A percentile compares a stretch with the other conserved stretches of the same genome.
Conservation (phyloP, 805 yeast species). For the Cephaloascus fragrans region DNA sequence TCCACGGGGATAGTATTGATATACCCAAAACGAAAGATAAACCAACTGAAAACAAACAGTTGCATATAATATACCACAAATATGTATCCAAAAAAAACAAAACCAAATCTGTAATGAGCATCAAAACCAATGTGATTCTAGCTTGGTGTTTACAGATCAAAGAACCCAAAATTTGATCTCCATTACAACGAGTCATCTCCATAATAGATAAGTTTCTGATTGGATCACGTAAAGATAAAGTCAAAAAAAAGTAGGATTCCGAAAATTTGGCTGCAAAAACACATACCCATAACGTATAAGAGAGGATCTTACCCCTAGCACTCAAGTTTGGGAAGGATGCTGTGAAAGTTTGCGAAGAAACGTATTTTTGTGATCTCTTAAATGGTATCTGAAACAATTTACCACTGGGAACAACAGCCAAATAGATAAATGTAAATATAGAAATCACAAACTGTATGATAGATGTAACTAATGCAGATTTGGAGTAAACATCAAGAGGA, state of each 20-base stretch:
- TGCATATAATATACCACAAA: constrained; percentile 50
- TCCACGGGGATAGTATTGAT: constrained; percentile 50
- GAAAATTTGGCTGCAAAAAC: constrained; percentile 39
- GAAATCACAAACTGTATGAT: constrained; percentile 33
- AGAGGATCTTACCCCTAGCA: constrained; percentile 26
- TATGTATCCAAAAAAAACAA: constrained; percentile 46
- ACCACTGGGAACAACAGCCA: constrained; percentile 29
- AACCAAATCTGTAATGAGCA: constrained; percentile 34
- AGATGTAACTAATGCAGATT: constrained; percentile 25
- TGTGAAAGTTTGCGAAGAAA: constrained; percentile 29
- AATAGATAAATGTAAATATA: constrained; percentile 28
- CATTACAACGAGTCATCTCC: constrained; percentile 31
- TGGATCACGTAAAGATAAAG: constrained; percentile 43
- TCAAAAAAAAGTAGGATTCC: constrained; percentile 45
- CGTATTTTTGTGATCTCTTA: constrained; percentile 12
- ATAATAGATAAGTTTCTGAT: constrained; percentile 35
- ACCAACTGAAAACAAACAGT: constrained; percentile 37
- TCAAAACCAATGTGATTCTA: constrained; percentile 25
- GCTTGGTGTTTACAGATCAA: constrained; percentile 33
- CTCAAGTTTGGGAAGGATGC: constrained; percentile 30
- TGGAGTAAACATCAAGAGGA: constrained; percentile 24
- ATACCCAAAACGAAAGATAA: constrained; percentile 43
- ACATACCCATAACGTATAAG: constrained; percentile 35
- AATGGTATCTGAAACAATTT: constrained; percentile 12
- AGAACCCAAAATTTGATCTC: constrained; percentile 31